phyloP scores from a whole-genome alignment of 1,139 yeast genomes.

The Fermentozyma sake region DNA sequence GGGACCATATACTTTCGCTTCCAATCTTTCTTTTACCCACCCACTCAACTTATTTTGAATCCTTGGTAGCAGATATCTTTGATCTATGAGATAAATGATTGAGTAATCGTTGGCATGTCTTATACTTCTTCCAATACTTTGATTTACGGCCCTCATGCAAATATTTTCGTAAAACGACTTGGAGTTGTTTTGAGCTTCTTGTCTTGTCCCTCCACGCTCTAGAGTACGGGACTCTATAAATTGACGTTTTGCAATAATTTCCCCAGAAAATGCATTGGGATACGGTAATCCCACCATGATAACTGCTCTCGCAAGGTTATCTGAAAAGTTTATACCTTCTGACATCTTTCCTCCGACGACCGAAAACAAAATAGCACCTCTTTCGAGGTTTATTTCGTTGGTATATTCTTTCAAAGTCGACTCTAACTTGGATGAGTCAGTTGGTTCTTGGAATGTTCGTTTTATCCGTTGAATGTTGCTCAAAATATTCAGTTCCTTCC shows the following conservation, averaged over 20 bases:
- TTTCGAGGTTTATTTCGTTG: slow-evolving; percentile 17
- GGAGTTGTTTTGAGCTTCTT: slow-evolving; percentile 44
- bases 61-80: slow-evolving; percentile 45
- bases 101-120: slow-evolving; percentile 83
- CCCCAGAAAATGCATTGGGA: slow-evolving; percentile 84
- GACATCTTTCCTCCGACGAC: slow-evolving; percentile 94
- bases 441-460: slow-evolving; percentile 54
- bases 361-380: slow-evolving; percentile 70
- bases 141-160: slow-evolving; percentile 91
- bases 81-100: slow-evolving; percentile 66
- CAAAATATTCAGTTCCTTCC: slow-evolving; percentile 43
- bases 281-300: slow-evolving; percentile 87
- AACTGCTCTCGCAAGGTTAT: slow-evolving; percentile 81
- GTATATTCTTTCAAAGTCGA: slow-evolving; percentile 50
- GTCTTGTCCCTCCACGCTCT: slow-evolving; percentile 35
- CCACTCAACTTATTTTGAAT: slow-evolving; percentile 65
- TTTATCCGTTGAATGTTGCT: slow-evolving; percentile 34
- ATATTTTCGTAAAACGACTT: slow-evolving; percentile 73
- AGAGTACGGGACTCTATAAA: slow-evolving; percentile 52
- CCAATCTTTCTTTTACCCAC: slow-evolving; percentile 62
- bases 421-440: slow-evolving; percentile 37
- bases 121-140: slow-evolving; percentile 89
- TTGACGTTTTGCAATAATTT: slow-evolving; percentile 66
- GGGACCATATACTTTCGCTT: slow-evolving; percentile 5
- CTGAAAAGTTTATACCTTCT: slow-evolving; percentile 91